Evolutionary conservation across 768 basidiomycete genomes (phyloP).

Genomic region (Psilocybe cyanescens): DNA sequence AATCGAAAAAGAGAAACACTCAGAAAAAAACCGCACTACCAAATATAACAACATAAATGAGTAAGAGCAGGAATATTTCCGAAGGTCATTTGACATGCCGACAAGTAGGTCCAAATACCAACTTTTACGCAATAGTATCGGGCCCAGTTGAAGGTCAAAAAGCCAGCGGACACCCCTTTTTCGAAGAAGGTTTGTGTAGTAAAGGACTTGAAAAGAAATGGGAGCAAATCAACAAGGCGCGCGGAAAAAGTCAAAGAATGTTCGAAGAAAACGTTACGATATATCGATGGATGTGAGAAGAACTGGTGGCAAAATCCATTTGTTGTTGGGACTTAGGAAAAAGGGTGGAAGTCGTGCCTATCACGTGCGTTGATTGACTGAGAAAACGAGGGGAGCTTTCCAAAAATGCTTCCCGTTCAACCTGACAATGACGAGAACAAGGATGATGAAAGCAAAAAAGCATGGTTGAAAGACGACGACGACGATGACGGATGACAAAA

Average conservation of each 20-base stretch:
- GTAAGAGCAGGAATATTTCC: slow-evolving; percentile 14
- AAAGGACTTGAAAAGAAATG: background rate
- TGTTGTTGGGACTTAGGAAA: too few species aligned
- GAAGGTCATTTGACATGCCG: slow-evolving; percentile 32
- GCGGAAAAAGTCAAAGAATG: background rate
- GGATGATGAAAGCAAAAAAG: background rate
- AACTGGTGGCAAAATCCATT: too few species aligned
- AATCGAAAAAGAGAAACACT: background rate
- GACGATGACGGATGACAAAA: background rate
- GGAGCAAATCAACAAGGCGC: slow-evolving; percentile 1
- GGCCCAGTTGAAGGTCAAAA: slow-evolving; percentile 45
- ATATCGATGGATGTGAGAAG: background rate
- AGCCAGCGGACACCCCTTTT: slow-evolving; percentile 33
- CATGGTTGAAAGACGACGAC: background rate
- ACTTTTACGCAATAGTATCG: background rate
- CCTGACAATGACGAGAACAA: too few species aligned
- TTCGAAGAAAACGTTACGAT: background rate
- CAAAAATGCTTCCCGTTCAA: background rate
- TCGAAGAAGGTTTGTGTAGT: background rate
- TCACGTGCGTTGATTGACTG: too few species aligned
- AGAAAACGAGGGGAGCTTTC: background rate
- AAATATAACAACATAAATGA: background rate
- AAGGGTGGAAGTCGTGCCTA: too few species aligned
- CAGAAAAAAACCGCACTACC: background rate
- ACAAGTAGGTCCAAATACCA: slow-evolving; percentile 29